These are phyloP conservation scores for Metschnikowia cerradonensis DNA, from an alignment of 805 yeast species.

Conservation along the genomic window DNA sequence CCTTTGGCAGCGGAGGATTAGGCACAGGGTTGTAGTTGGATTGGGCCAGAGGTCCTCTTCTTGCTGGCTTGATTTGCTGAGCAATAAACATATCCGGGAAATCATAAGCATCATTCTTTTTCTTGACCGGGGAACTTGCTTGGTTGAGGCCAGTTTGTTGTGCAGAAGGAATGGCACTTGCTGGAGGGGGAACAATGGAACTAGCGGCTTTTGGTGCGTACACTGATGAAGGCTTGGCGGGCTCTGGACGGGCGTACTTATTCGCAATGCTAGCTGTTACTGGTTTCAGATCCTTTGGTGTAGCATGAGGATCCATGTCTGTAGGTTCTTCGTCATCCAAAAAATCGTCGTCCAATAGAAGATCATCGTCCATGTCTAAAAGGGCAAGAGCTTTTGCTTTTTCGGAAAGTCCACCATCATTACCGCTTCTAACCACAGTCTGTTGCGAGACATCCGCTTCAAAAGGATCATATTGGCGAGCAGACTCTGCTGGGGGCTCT, in stretches of 20 bases:
- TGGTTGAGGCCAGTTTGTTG: background rate
- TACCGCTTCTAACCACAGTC: conserved; percentile 1
- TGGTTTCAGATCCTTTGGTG: conserved; percentile 2
- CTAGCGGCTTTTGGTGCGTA: conserved; percentile 1
- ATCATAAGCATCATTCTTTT: conserved; percentile 73
- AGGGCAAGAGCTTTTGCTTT: conserved; percentile 13
- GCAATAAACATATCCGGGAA: conserved; percentile 58
- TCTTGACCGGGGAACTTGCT: conserved; percentile 14
- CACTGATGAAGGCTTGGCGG: background rate
- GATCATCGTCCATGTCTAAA: conserved; percentile 29
- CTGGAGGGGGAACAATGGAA: conserved; percentile 9
- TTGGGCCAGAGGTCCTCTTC: conserved; percentile 25
- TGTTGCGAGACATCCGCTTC: conserved; percentile 1
- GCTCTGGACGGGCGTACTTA: conserved; percentile 1
- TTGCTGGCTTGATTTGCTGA: conserved; percentile 35
- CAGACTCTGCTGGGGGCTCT: background rate
- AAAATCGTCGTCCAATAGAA: conserved; percentile 35
- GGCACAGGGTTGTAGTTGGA: background rate
- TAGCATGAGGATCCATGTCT: background rate
- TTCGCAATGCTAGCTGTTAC: conserved; percentile 2
- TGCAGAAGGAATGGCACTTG: conserved; percentile 2
- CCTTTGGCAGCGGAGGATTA: background rate
- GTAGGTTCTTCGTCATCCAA: conserved; percentile 25
- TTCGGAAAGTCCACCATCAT: background rate
- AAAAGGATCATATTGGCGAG: background rate